A percentile compares a stretch with the other conserved stretches of the same genome.
Evolutionary conservation across 2,329 filamentous ascomycete species (phyloP).

Genomic region (Cercospora sesami): DNA sequence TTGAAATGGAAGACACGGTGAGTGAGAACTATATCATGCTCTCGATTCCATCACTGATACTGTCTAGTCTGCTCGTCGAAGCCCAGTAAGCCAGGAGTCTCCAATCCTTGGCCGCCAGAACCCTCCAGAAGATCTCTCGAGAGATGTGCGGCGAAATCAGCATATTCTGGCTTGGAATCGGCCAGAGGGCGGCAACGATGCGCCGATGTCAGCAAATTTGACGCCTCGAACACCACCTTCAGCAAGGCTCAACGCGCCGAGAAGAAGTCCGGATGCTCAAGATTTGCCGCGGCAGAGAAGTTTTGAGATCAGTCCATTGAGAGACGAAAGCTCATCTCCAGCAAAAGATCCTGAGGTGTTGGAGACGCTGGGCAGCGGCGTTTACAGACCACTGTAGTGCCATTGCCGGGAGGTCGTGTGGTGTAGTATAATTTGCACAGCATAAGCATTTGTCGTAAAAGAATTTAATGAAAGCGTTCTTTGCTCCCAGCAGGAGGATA

Average conservation of each 20-base stretch:
- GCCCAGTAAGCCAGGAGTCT: slow-evolving; percentile 11
- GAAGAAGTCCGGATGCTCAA: slow-evolving; percentile 5
- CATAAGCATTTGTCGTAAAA: neutral
- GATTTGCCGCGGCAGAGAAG: slow-evolving; percentile 10
- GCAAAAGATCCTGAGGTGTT: neutral
- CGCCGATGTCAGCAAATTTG: slow-evolving; percentile 23
- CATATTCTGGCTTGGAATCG: slow-evolving; percentile 12
- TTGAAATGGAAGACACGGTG: slow-evolving; percentile 28
- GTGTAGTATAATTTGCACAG: neutral
- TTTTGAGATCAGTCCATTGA: slow-evolving; percentile 22
- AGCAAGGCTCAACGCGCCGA: slow-evolving; percentile 11
- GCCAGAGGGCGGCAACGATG: slow-evolving; percentile 10
- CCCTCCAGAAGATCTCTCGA: neutral
- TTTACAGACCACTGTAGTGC: neutral
- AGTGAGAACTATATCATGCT: slow-evolving; percentile 18
- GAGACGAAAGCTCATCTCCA: neutral
- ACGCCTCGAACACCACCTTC: slow-evolving; percentile 26
- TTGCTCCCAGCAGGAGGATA: slow-evolving; percentile 46
- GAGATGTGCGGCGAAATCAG: slow-evolving; percentile 3
- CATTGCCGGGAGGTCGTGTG: neutral
- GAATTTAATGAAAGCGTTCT: slow-evolving; percentile 38
- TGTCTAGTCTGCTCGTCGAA: slow-evolving; percentile 9
- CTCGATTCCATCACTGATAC: slow-evolving; percentile 8
- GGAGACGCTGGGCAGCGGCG: slow-evolving; percentile 4
- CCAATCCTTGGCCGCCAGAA: slow-evolving; percentile 9